Base-by-base conservation (phyloP, 805 yeast genomes). In the Jamesozyma jinghongensis region DNA sequence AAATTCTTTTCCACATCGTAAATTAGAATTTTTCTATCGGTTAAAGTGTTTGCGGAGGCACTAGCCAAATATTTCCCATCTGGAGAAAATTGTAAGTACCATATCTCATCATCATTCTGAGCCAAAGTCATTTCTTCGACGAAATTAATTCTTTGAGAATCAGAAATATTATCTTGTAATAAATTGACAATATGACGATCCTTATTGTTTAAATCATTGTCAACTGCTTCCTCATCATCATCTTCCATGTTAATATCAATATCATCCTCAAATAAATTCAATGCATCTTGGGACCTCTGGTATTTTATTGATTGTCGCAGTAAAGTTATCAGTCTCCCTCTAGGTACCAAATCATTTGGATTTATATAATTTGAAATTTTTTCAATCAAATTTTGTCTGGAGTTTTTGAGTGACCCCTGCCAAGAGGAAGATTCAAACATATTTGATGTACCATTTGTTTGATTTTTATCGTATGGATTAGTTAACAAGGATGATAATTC, bases 71-170 rank as follows among this genome's bases (percentile, higher is more conserved):
- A 77, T 46, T 69, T 71, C 3, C 96, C 96, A 61, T 74, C 72
- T 35, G 86, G 83, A 5, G 92, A 81, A 54, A 85, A 87, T 42
- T 74, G 74, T 12, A 82, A 69, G 54, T 70, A 81, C 97, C 97
- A 88, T 11, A 85, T 90, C 57, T 88, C 95, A 53, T 80, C 77
- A 1, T 64, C 59, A 52, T 84, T 92, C 34, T 69, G 66, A 1
- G 61, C 40, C 12, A 59, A 40, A 4, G 56, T 51, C 18, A 47
- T 50, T 12, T 41, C 48, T 18, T 56, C 52, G 1, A n/a, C 14
- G 22, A 50, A 48, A 29, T 40, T 36, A n/a, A 46, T 34, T 20
- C 42, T 38, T 20, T 34, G 27, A 25, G 37, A 39, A 19, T 44
- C 38, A 19, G 49, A 35, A 7, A 31, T 31, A 27, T 46, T 42